Base-by-base conservation (phyloP, 305 asterid species). In the Striga hermonthica region DNA sequence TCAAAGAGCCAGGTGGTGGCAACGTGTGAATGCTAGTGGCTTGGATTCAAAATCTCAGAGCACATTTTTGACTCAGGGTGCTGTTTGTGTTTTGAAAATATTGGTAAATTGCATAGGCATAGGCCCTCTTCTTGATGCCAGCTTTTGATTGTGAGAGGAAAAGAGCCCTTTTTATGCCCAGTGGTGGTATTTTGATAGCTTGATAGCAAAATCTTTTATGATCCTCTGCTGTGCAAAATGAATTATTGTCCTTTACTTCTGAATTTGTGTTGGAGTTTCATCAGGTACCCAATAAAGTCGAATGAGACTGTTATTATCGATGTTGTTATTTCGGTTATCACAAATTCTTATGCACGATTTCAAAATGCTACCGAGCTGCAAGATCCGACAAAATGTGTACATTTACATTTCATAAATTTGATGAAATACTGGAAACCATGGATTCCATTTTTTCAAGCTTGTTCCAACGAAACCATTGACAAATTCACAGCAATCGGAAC, bases 1-100 rank as follows among this genome's bases (percentile, higher is more conserved):
- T 87, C 80, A 84, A 83, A 44, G 92, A 84, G 74, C 74, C 84
- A 10, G 75, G 71, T 34, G 75, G 71, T 34, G 66, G 61, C 67
- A 37, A 43, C 7, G 72, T 65, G 72, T 72, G 77, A 75, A 22
- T 22, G 31, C 1, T 41, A 31, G 54, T 57, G 73, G 52, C 22
- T 43, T 5, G 9, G 45, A 36, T 28, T 44, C 63, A 54, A 57
- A 38, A 62, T 66, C 71, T 62, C 47, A 44, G 47, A 44, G 47
- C 58, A 41, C 76, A 55, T 69, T 67, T 72, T 79, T 64, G 64
- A 35, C 62, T 64, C 48, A 22, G 31, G 31, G 44, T 55, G 54
- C 55, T 35, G 43, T 65, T 70, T 64, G 35, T 55, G 57, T 64
- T 22, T 59, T 13, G 68, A 38, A 59, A 67, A 57, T 36, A 53